Evolutionary conservation across 225 moss, liverwort and hornwort genomes (phyloP).

Genomic region (Pseudoscleropodium purum): DNA sequence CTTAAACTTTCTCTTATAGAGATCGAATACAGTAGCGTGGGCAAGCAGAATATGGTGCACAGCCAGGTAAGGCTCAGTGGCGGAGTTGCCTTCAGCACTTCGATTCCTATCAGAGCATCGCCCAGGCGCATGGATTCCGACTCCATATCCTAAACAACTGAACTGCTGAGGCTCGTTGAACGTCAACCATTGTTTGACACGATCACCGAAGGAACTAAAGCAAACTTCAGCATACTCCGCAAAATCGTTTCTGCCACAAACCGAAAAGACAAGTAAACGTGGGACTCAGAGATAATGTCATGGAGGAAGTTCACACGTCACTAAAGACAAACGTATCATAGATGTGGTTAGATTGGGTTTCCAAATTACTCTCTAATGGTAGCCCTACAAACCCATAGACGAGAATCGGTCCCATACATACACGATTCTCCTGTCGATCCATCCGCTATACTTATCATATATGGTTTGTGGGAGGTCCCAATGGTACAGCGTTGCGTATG

Average conservation of each 20-base stretch:
- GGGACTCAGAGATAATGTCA: neutral
- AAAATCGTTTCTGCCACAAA: conserved; percentile 49
- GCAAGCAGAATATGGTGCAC: conserved; percentile 60
- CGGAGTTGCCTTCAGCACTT: conserved; percentile 51
- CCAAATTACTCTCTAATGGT: neutral
- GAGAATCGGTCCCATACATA: conserved; percentile 13
- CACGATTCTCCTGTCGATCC: conserved; percentile 65
- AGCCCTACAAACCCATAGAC: neutral
- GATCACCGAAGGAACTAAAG: conserved; percentile 76
- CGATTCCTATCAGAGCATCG: conserved; percentile 48
- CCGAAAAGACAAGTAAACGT: neutral
- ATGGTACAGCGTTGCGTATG: conserved; percentile 79
- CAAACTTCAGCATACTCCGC: conserved; percentile 68
- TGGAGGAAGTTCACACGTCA: neutral
- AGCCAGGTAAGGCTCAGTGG: conserved; percentile 71
- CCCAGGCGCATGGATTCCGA: conserved; percentile 72
- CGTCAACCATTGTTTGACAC: conserved; percentile 83
- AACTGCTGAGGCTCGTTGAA: conserved; percentile 74
- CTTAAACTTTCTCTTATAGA: conserved; percentile 69
- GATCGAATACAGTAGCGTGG: conserved; percentile 63
- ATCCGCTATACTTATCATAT: conserved; percentile 53
- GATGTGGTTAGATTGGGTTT: neutral
- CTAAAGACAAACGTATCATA: neutral
- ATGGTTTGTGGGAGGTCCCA: conserved; percentile 88
- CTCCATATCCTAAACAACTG: conserved; percentile 43